These are phyloP conservation scores for Wallacemonas sp. DNA, from an alignment of 208 protist species.

Conservation along the genomic window DNA sequence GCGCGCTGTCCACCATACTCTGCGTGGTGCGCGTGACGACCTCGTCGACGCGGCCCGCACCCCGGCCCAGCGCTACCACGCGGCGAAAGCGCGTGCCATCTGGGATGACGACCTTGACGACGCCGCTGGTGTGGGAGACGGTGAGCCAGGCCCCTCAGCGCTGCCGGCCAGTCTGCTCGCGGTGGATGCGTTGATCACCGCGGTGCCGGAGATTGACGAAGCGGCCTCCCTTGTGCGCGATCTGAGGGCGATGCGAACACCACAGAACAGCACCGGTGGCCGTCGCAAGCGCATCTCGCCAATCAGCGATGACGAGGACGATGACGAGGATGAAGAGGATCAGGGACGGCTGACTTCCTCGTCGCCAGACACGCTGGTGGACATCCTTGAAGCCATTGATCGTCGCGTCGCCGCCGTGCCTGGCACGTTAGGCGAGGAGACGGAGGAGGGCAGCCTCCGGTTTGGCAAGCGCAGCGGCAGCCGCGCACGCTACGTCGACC, in stretches of 20 bases:
- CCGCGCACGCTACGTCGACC: not conserved
- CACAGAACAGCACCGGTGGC: not conserved
- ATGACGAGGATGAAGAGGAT: not conserved
- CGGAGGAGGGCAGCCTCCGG: no score
- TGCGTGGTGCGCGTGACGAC: slow-evolving; percentile 14
- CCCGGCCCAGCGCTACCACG: not conserved
- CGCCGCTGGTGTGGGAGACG: not conserved
- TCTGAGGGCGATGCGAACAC: not conserved
- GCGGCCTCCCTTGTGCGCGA: slow-evolving; percentile 2
- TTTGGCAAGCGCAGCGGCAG: no score
- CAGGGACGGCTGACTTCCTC: not conserved
- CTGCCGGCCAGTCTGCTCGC: not conserved
- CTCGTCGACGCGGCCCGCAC: not conserved
- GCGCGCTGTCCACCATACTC: slow-evolving; percentile 17
- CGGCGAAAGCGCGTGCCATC: not conserved
- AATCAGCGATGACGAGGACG: not conserved
- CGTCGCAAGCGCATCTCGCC: not conserved
- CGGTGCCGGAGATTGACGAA: not conserved
- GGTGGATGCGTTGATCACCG: not conserved
- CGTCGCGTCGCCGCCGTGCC: not conserved
- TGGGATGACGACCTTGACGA: slow-evolving; percentile 6
- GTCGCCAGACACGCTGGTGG: slow-evolving; percentile 4
- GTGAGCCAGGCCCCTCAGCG: not conserved
- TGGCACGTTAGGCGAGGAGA: no score
- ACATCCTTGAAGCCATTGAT: slow-evolving; percentile 11